Base-by-base conservation (phyloP, 192 early-diverging fungal genomes). In the Backusella parvicylindrica region DNA sequence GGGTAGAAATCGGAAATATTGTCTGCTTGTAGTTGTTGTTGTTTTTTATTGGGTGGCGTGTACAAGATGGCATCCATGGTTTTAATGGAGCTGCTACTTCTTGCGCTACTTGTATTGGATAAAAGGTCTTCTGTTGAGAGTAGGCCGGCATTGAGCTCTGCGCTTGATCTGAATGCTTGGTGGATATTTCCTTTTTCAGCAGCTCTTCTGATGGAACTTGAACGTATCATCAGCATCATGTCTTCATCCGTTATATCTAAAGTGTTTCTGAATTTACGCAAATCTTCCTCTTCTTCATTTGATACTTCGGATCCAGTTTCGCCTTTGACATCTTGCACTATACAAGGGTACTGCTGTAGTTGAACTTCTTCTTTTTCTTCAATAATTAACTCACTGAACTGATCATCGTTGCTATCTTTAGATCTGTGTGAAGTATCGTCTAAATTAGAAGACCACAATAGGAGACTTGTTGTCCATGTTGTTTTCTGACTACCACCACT, bases 401-500 rank as follows among this genome's bases (percentile, higher is more conserved):
- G 8, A 9, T 12, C 3, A 11, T 60, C 23, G 1, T 12, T 11
- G 12, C 23, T 28, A 3, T 0, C 9, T 65, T 37, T 47, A 47
- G 40, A 31, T 9, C 50, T 15, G 16, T 41, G 70, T 21, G 70
- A 70, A 16, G 43, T 56, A 21, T 41, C 31, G 28, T 76, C 68
- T 35, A 70, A 30, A 28, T 37, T 28, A n/a, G 66, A 40, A 13
- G 68, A 35, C 75, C 75, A 76, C 15, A 68, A 16, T 0, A 23
- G 26, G 1, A 70, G 13, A 18, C n/a, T 68, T 0, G n/a, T n/a
- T 9, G 75, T 35, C 75, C 75, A 71, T 50, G 32, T 36, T 5
- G 50, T 32, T 35, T 76, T 76, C 43, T 76, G 75, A 70, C 50
- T 70, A 23, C 56, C 68, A 70, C 68, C 60, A n/a, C 6, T 47